A percentile compares a stretch with the other conserved stretches of the same genome.
Evolutionary conservation across 495 filamentous ascomycete genomes (phyloP).

Genomic region (Lentithecium fluviatile): DNA sequence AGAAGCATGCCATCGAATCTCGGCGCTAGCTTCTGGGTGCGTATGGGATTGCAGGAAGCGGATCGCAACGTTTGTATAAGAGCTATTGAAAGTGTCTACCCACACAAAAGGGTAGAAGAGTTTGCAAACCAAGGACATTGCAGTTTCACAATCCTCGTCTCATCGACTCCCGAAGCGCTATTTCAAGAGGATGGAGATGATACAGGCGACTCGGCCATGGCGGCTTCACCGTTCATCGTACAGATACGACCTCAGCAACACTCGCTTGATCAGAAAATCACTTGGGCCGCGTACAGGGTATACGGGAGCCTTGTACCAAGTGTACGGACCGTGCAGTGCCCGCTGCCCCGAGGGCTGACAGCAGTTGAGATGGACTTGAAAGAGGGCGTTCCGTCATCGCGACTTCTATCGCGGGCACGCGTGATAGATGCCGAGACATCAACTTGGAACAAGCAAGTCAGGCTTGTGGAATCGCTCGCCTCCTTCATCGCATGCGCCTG

Average conservation of each 20-base stretch:
- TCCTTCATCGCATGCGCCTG: conserved; percentile 44
- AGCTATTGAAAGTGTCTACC: conserved; percentile 2
- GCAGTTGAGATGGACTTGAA: conserved; percentile 48
- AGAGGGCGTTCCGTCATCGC: conserved; percentile 44
- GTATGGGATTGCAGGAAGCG: conserved; percentile 12
- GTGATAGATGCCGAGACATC: conserved; percentile 1
- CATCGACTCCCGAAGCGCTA: conserved; percentile 1
- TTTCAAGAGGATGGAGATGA: too few species aligned
- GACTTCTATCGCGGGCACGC: conserved; percentile 33
- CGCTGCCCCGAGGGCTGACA: background rate
- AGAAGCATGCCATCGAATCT: conserved; percentile 18
- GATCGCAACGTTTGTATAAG: conserved; percentile 4
- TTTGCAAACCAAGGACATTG: conserved; percentile 52
- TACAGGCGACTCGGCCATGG: conserved; percentile 32
- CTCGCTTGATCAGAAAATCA: conserved; percentile 45
- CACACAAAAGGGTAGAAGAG: background rate
- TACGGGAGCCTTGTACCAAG: conserved; percentile 46
- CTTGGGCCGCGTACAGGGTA: conserved; percentile 43
- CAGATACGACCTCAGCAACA: conserved; percentile 53
- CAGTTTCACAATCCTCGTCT: conserved; percentile 50
- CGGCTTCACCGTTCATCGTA: conserved; percentile 39
- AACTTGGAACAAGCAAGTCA: conserved; percentile 36
- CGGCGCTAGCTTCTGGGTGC: conserved; percentile 13
- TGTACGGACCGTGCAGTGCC: background rate
- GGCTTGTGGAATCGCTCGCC: conserved; percentile 49